Conservation (phyloP, 2,329 filamentous ascomycete species). For the Ophiostoma quercus region DNA sequence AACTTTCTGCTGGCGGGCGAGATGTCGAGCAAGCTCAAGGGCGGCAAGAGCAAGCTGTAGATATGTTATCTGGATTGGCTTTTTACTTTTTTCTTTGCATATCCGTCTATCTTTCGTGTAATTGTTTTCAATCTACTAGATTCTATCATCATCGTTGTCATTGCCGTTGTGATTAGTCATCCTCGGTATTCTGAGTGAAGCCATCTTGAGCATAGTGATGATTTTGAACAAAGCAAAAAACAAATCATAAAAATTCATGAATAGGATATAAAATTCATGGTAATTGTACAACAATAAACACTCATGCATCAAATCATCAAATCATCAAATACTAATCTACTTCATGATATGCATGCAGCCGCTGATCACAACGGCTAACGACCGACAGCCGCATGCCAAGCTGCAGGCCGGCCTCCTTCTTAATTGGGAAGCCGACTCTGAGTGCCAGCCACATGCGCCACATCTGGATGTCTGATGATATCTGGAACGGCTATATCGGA, state of each 20-base stretch:
- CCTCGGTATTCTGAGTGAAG: not conserved
- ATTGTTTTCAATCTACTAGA: not conserved
- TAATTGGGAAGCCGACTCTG: not conserved
- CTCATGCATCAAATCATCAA: no score
- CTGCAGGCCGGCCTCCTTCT: not conserved
- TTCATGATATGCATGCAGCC: not conserved
- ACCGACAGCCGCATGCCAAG: not conserved
- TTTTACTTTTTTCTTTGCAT: not conserved
- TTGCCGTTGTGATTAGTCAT: not conserved
- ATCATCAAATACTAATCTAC: no score
- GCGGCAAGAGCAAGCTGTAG: conserved; percentile 31
- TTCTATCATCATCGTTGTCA: not conserved
- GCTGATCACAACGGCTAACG: not conserved
- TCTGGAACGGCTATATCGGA: not conserved
- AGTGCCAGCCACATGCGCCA: not conserved
- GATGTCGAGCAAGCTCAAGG: conserved; percentile 40
- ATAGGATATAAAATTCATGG: no score
- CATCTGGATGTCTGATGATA: not conserved
- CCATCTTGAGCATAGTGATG: not conserved
- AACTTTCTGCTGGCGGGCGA: conserved; percentile 43
- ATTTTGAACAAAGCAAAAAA: not conserved
- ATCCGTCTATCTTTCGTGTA: not conserved
- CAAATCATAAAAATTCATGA: no score
- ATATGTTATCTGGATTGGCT: not conserved
- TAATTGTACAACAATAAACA: no score